phyloP scores from a whole-genome alignment of 371 early-diverging fungal species.

The Entomophthora muscae region DNA sequence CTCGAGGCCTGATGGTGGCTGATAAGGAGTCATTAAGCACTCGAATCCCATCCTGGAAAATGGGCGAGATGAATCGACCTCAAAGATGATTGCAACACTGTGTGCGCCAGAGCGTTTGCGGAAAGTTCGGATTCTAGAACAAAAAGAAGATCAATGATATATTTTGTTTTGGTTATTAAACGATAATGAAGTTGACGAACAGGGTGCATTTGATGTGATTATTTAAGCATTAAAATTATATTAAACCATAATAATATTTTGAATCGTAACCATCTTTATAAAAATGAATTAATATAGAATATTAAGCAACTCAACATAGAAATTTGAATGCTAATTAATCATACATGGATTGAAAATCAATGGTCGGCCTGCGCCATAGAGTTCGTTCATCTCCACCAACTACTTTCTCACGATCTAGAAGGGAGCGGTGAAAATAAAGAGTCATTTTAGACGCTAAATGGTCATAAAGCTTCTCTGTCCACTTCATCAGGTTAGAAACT shows the following conservation, averaged over 20 bases:
- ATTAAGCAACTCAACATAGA: too few relatives aligned
- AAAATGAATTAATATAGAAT: too few relatives aligned
- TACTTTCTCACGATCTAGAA: constrained; percentile 31
- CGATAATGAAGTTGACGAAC: too few relatives aligned
- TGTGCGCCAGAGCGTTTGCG: constrained; percentile 29
- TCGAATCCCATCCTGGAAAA: constrained; percentile 35
- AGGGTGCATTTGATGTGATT: too few relatives aligned
- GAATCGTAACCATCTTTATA: too few relatives aligned
- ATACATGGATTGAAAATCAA: constrained; percentile 37
- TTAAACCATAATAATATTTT: too few relatives aligned
- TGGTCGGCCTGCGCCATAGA: constrained; percentile 32
- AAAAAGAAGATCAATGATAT: too few relatives aligned
- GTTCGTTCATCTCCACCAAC: constrained; percentile 28
- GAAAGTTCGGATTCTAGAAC: constrained; percentile 35
- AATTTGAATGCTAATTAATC: too few relatives aligned
- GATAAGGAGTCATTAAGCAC: constrained; percentile 25
- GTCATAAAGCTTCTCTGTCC: constrained; percentile 30
- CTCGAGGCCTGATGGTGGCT: constrained; percentile 34
- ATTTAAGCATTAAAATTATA: too few relatives aligned
- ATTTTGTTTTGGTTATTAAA: too few relatives aligned
- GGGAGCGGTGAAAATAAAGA: constrained; percentile 31
- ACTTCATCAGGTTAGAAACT: constrained; percentile 23
- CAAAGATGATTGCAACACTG: constrained; percentile 32
- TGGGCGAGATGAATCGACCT: constrained; percentile 24
- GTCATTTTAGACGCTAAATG: constrained; percentile 41